A percentile compares a stretch with the other conserved stretches of the same genome.
Evolutionary conservation across 768 basidiomycete species (phyloP).

Genomic region (Phaeolepiota aurea): DNA sequence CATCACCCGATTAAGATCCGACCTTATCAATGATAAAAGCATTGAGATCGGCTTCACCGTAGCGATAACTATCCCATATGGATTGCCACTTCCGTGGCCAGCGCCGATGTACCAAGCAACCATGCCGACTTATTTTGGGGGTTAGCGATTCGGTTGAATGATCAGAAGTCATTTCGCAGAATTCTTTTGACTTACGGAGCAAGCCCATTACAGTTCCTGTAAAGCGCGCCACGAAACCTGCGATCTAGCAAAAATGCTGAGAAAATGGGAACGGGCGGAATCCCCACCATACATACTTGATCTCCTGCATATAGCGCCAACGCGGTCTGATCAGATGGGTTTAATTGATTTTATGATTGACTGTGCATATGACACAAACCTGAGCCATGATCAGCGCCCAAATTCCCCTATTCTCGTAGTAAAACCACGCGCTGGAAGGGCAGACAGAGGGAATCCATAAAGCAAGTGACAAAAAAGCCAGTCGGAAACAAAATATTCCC

Average conservation of each 20-base stretch:
- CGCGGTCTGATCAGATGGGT: background rate
- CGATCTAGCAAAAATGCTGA: slow-evolving; percentile 15
- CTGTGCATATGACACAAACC: slow-evolving; percentile 11
- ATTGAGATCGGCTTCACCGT: slow-evolving; percentile 20
- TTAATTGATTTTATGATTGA: background rate
- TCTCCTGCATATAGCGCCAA: background rate
- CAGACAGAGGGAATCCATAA: slow-evolving; percentile 34
- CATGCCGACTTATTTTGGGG: slow-evolving; percentile 27
- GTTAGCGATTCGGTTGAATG: too few relatives aligned
- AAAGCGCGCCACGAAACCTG: slow-evolving; percentile 24
- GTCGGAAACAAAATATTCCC: slow-evolving; percentile 31
- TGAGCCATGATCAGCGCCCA: slow-evolving; percentile 41
- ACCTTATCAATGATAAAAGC: too few relatives aligned
- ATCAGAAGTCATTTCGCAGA: background rate
- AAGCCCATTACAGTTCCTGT: slow-evolving; percentile 25
- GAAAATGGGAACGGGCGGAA: background rate
- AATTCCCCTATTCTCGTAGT: slow-evolving; percentile 31
- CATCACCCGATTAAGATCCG: background rate
- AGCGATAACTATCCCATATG: slow-evolving; percentile 33
- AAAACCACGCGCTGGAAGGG: slow-evolving; percentile 28
- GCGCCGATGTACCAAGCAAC: slow-evolving; percentile 36
- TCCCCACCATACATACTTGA: background rate
- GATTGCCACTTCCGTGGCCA: slow-evolving; percentile 26
- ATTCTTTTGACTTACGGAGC: slow-evolving; percentile 15
- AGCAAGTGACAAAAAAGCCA: slow-evolving; percentile 30